These are phyloP conservation scores for Panicum virgatum DNA, from an alignment of 202 grass and related monocot genomes.

Conservation along the genomic window DNA sequence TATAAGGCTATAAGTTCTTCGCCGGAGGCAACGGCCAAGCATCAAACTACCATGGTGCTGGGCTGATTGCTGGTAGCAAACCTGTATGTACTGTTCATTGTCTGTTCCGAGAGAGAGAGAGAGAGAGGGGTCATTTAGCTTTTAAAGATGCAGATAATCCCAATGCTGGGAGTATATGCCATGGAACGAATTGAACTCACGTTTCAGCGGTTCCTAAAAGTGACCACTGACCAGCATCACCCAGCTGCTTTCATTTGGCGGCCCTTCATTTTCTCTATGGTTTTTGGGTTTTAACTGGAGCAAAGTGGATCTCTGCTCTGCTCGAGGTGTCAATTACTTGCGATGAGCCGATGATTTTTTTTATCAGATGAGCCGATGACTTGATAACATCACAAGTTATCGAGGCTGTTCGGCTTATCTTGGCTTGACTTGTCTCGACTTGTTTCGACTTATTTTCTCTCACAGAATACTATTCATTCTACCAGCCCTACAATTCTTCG, in stretches of 20 bases:
- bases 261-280: neutral
- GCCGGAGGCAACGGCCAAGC: neutral
- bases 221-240: too few species aligned
- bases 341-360: too few species aligned
- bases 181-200: neutral
- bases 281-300: neutral
- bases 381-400: too few species aligned
- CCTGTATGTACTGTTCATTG: neutral
- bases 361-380: too few species aligned
- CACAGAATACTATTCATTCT: too few species aligned
- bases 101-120: neutral
- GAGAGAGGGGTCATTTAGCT: neutral
- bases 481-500: too few species aligned
- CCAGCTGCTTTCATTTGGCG: neutral
- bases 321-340: neutral
- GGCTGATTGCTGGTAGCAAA: neutral
- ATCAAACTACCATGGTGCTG: neutral
- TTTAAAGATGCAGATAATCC: neutral
- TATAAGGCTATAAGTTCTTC: neutral
- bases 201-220: neutral
- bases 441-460: too few species aligned
- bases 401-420: too few species aligned
- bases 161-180: neutral
- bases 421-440: too few species aligned
- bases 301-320: neutral